Evolutionary conservation across 805 yeast species (phyloP).

Genomic region (Priceomyces haplophilus): DNA sequence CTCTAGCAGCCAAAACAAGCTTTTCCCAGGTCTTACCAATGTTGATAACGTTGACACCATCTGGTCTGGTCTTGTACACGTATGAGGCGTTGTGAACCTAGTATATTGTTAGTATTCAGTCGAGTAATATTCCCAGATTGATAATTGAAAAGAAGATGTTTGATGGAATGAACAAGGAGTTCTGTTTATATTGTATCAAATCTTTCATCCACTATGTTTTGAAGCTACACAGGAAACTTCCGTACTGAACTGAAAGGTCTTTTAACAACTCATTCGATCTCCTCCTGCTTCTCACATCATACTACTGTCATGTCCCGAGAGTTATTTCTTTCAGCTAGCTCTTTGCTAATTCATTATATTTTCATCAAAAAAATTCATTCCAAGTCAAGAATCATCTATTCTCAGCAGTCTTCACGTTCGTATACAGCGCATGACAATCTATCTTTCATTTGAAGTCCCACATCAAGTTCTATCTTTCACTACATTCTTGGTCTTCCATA

Average conservation of each 20-base stretch:
- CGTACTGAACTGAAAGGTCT: too few relatives aligned
- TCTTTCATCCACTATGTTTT: background rate
- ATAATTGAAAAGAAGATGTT: too few relatives aligned
- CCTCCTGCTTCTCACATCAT: too few relatives aligned
- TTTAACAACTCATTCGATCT: too few relatives aligned
- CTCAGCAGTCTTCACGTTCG: too few relatives aligned
- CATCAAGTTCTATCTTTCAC: background rate
- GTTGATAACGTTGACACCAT: constrained; percentile 98
- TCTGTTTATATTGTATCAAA: too few relatives aligned
- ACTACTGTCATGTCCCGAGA: too few relatives aligned
- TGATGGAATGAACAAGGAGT: too few relatives aligned
- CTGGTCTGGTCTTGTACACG: constrained; percentile 98
- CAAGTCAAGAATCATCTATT: too few relatives aligned
- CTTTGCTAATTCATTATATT: background rate
- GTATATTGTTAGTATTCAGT: constrained; percentile 19
- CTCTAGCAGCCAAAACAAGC: constrained; percentile 98
- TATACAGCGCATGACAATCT: too few relatives aligned
- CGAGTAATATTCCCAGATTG: background rate
- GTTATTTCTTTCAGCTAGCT: background rate
- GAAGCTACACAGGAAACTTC: background rate
- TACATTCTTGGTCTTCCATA: background rate
- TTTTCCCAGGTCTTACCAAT: constrained; percentile 99
- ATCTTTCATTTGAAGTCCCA: too few relatives aligned
- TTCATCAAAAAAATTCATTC: too few relatives aligned
- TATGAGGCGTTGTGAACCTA: constrained; percentile 95